phyloP scores from a whole-genome alignment of 768 basidiomycete genomes.

The Lactarius quietus region DNA sequence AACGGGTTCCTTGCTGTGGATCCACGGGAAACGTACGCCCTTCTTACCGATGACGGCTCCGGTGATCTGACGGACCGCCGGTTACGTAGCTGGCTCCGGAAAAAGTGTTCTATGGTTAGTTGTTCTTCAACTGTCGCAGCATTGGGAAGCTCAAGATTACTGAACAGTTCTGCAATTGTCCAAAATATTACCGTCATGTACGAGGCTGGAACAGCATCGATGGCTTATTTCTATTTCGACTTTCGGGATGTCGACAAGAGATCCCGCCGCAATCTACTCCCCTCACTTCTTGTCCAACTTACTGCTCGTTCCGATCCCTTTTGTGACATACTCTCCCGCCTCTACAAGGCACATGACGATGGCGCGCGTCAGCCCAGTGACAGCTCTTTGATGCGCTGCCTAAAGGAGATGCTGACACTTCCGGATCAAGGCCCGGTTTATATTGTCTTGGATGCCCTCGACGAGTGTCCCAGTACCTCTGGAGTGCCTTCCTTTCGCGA shows the following conservation, averaged over 20 bases:
- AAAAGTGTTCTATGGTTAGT: not conserved
- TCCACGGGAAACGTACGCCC: not conserved
- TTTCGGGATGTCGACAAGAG: not conserved
- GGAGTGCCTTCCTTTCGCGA: not conserved
- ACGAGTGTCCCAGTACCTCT: not conserved
- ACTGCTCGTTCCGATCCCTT: not conserved
- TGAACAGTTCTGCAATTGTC: not conserved
- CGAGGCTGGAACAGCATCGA: not conserved
- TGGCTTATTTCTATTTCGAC: not conserved
- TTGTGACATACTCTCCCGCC: not conserved
- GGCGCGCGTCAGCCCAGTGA: not conserved
- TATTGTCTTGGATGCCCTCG: not conserved
- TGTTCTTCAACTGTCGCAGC: too few relatives aligned
- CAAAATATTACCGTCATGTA: not conserved
- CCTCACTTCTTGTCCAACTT: not conserved
- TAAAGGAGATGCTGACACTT: not conserved
- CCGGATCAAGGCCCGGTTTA: not conserved
- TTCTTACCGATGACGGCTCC: too few relatives aligned
- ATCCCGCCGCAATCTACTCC: not conserved
- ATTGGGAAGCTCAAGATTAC: not conserved
- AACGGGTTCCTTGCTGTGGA: not conserved
- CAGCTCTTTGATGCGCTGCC: not conserved
- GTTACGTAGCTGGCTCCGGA: not conserved
- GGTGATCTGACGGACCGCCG: not conserved
- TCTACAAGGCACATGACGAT: not conserved